Base-by-base conservation (phyloP, 306 rosid species). In the Cicer chorassanicum region DNA sequence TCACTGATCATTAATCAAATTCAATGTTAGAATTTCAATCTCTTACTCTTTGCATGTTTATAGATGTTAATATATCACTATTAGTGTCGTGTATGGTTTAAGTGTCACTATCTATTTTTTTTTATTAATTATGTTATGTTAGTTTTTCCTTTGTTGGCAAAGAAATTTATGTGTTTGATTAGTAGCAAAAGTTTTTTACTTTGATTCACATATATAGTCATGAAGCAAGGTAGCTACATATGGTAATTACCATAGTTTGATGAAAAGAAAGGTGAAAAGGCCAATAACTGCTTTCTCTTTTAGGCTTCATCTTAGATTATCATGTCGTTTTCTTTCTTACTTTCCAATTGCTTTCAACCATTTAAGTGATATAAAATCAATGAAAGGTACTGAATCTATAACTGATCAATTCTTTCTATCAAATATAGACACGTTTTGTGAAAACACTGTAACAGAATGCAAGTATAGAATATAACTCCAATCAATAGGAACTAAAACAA, bases 221-320 rank as follows among this genome's bases (percentile, higher is more conserved):
- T 3, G 56, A 66, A 44, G 56, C 40, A 68, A 34, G 1, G 48
- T 56, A 40, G 42, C 70, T 7, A 55, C 9, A 59, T 50, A 38
- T 36, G 40, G 77, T 10, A 57, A 82, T 34, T n/a, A 49, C 54
- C 65, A 8, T 16, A 40, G 63, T 50, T 50, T 60, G 76, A 57
- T 57, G 76, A 51, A 48, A 53, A 67, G 62, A 67, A 68, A 54
- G 57, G 67, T 40, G 8, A 56, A 68, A 81, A 78, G 80, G 24
- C 69, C 9, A 48, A 3, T 19, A 81, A 74, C 59, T 78, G 68
- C 64, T 81, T 81, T 81, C 81, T 81, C 50, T 64, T 78, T 81
- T 50, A 74, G 59, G 73, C 18, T 29, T 73, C 38, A 38, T 41
- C 68, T 63, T 63, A 55, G 74, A 54, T 68, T 73, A 7, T 67